Evolutionary conservation across 768 basidiomycete species (phyloP).

Genomic region (Nidula microcarpa): DNA sequence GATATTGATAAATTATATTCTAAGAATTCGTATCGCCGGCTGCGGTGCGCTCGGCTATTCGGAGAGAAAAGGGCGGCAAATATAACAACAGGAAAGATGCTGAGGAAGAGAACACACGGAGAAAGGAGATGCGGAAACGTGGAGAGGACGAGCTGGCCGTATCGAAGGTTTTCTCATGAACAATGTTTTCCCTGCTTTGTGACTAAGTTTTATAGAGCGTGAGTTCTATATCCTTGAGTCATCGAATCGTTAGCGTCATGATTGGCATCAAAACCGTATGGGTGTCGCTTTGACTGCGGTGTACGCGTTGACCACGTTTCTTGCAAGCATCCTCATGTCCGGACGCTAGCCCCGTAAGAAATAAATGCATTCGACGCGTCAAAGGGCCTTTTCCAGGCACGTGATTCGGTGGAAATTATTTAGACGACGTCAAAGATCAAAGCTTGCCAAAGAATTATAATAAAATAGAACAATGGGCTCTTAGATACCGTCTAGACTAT

Average conservation of each 20-base stretch:
- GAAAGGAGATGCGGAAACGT: conserved; percentile 61
- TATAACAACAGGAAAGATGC: conserved; percentile 83
- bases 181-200: not conserved
- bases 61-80: conserved; percentile 72
- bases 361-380: too few relatives aligned
- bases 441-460: not conserved
- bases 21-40: conserved; percentile 92
- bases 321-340: too few relatives aligned
- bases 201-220: too few relatives aligned
- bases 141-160: conserved; percentile 81
- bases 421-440: too few relatives aligned
- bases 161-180: conserved; percentile 85
- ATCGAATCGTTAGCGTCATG: too few relatives aligned
- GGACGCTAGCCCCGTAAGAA: too few relatives aligned
- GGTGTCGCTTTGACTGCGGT: too few relatives aligned
- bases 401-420: too few relatives aligned
- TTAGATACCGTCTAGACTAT: not conserved
- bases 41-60: conserved; percentile 65
- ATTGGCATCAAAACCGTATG: too few relatives aligned
- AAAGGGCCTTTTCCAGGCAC: too few relatives aligned
- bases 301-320: too few relatives aligned
- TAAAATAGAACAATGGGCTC: not conserved
- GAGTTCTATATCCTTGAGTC: too few relatives aligned
- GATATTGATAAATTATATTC: conserved; percentile 1
- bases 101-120: conserved; percentile 57